Percentiles rank a stretch among this genome's conserved stretches.
Evolutionary conservation across 2,329 filamentous ascomycete genomes (phyloP).

Genomic region (Curvularia hawaiiensis): DNA sequence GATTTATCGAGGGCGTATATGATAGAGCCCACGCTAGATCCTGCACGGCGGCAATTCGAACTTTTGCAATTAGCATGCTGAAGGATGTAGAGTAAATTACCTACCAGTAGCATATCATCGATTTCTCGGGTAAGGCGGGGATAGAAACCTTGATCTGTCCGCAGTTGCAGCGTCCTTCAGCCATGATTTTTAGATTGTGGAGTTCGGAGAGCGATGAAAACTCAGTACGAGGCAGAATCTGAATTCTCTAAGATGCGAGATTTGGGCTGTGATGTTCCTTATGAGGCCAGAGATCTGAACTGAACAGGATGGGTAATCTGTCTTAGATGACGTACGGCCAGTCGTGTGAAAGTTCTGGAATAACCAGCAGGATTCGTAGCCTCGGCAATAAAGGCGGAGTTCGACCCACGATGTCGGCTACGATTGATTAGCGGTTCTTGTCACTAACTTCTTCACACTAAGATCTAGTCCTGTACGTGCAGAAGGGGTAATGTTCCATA

Average conservation of each 20-base stretch:
- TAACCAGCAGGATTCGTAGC: background rate
- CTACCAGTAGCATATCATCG: slow-evolving; percentile 40
- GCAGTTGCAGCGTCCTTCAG: slow-evolving; percentile 42
- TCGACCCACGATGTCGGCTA: background rate
- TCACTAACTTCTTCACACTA: no score
- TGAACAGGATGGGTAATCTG: no score
- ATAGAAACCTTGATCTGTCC: slow-evolving; percentile 33
- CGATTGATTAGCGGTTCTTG: background rate
- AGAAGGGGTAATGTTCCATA: background rate
- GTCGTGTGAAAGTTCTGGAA: background rate
- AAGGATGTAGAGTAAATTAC: background rate
- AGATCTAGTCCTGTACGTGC: background rate
- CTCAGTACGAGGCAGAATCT: no score
- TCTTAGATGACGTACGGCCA: background rate
- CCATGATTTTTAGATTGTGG: slow-evolving; percentile 16
- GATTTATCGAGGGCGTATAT: slow-evolving; percentile 30
- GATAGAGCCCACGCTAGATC: slow-evolving; percentile 27
- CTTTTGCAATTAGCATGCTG: slow-evolving; percentile 15
- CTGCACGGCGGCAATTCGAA: slow-evolving; percentile 38
- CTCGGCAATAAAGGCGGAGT: background rate
- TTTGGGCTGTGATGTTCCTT: no score
- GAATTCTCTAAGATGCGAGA: background rate
- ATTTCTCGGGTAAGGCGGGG: slow-evolving; percentile 26
- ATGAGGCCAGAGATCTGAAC: no score
- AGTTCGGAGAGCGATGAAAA: no score